A percentile compares a stretch with the other conserved stretches of the same genome.
These are phyloP conservation scores for Leptographium radiaticola DNA, from an alignment of 2,329 filamentous ascomycete genomes.

Conservation along the genomic window DNA sequence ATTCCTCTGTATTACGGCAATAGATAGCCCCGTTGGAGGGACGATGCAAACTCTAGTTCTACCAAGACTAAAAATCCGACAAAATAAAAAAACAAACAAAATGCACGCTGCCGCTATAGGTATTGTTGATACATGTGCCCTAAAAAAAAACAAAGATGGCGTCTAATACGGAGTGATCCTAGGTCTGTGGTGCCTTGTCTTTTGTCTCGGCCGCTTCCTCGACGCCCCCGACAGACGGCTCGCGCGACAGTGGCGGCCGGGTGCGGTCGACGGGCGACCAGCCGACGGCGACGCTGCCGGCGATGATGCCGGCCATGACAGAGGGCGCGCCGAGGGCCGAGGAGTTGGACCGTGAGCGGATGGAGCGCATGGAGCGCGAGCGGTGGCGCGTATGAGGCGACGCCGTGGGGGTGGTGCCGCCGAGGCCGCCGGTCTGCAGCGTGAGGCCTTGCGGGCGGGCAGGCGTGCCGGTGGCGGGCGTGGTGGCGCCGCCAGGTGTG, in stretches of 20 bases:
- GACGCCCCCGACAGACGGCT: background rate
- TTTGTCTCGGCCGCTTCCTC: background rate
- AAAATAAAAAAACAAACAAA: too few species aligned
- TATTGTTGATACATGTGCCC: too few species aligned
- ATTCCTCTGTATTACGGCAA: too few species aligned
- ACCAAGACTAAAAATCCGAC: too few species aligned
- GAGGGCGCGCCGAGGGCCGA: conserved; percentile 62
- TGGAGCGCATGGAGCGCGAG: conserved; percentile 42
- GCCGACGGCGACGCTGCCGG: conserved; percentile 60
- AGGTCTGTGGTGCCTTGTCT: background rate
- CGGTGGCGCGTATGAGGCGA: conserved; percentile 50
- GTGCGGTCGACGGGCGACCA: conserved; percentile 58
- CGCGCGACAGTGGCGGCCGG: background rate
- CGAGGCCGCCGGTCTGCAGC: background rate
- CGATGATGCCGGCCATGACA: conserved; percentile 75
- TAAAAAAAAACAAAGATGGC: too few species aligned
- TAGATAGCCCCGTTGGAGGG: too few species aligned
- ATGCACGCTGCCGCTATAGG: too few species aligned
- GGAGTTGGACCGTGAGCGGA: conserved; percentile 53
- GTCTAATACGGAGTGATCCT: too few species aligned
- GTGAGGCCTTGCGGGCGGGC: background rate
- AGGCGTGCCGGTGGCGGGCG: background rate
- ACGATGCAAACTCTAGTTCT: too few species aligned
- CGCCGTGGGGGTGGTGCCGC: conserved; percentile 18
- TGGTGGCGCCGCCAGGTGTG: background rate